Conservation (phyloP, 805 yeast genomes). For the Zygosaccharomyces bailii region DNA sequence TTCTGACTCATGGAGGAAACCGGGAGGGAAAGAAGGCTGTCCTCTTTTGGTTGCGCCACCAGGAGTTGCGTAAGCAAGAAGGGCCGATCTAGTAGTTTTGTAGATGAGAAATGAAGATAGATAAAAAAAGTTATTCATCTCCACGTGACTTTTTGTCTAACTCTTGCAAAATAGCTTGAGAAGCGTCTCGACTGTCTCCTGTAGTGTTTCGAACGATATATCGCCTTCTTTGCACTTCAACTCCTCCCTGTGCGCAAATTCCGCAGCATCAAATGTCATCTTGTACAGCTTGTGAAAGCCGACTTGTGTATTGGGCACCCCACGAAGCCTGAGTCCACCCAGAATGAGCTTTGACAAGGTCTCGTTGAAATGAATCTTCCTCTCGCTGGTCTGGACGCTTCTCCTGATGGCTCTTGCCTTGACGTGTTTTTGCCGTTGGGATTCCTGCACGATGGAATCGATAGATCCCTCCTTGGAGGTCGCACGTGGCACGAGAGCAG, state of each 20-base stretch:
- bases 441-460: slow-evolving; percentile 24
- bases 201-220: slow-evolving; percentile 34
- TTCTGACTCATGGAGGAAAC: slow-evolving; percentile 16
- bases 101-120: too few relatives aligned
- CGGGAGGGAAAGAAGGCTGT: too few relatives aligned
- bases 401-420: slow-evolving; percentile 18
- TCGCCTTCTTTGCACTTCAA: slow-evolving; percentile 14
- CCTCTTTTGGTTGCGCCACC: too few relatives aligned
- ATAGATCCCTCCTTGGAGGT: slow-evolving; percentile 15
- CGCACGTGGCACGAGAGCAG: slow-evolving; percentile 1
- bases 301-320: slow-evolving; percentile 30
- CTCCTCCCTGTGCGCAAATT: slow-evolving; percentile 38
- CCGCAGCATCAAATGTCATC: slow-evolving; percentile 38
- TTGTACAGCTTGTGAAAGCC: slow-evolving; percentile 37
- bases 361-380: slow-evolving; percentile 28
- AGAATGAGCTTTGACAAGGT: slow-evolving; percentile 36
- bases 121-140: too few relatives aligned
- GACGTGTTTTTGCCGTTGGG: slow-evolving; percentile 17
- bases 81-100: too few relatives aligned
- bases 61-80: background rate
- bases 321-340: slow-evolving; percentile 38
- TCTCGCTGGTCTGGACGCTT: slow-evolving; percentile 26
- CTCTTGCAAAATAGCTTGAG: slow-evolving; percentile 34
- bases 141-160: too few relatives aligned
- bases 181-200: slow-evolving; percentile 37